Base-by-base conservation (phyloP, 1,284 basidiomycete species). In the Leccinum pallidistipes region DNA sequence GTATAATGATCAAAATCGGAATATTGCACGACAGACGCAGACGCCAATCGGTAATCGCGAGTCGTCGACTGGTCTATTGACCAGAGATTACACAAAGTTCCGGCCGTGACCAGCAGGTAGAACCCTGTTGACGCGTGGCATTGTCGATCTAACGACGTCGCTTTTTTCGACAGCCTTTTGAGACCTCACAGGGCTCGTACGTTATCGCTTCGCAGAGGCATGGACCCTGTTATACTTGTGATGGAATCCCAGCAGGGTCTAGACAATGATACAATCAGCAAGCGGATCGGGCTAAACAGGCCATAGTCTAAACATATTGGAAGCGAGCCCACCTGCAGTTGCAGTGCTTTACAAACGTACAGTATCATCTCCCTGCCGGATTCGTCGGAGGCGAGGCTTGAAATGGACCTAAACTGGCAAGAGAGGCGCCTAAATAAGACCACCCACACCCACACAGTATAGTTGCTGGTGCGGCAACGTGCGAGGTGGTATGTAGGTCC, bases 161-260 rank as follows among this genome's bases (percentile, higher is more conserved):
- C 45, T 47, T 12, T 47, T 12, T 24, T 24, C 45, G 12, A 47
- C 21, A 14, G 12, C 18, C 14, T 47, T 7, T 5, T 47, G 45
- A 24, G 11, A 24, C 12, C 18, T 47, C 54, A 45, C 47, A 53
- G 60, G 57, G 47, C 40, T 64, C 56, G 51, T 72, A 69, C 69
- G 67, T 72, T 60, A 72, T 72, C 65, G 65, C 54, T 60, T 71
- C 43, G 38, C 27, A n/a, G 16, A 43, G 63, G 50, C 34, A 62
- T n/a, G 51, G 57, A 55, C 47, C 18, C 29, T 47, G 21, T 21
- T 16, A 47, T 21, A 12, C 18, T 21, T 66, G 53, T 27, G 31
- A 38, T 27, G 51, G 34, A 45, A 7, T 18, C 34, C 18, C 3
- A 34, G 3, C 21, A 34, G 29, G n/a, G 34, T 18, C 18, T 14